phyloP scores from a whole-genome alignment of 1,139 yeast genomes.

The Taphrina wiesneri region DNA sequence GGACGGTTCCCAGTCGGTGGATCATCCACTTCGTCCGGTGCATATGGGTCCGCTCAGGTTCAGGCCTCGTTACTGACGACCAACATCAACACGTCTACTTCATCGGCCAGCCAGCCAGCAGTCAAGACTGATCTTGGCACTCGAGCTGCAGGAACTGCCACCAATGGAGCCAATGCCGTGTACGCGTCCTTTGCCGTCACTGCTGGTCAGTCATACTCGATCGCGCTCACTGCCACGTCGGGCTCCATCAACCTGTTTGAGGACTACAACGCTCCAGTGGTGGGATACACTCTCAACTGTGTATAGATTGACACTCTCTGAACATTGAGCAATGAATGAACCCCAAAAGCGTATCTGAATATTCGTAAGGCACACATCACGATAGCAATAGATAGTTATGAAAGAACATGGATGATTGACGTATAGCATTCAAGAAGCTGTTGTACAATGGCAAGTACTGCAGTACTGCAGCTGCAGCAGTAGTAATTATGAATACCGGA shows the following conservation, averaged over 20 bases:
- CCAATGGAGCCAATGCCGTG: conserved; percentile 12
- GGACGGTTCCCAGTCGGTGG: conserved; percentile 17
- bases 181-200: conserved; percentile 6
- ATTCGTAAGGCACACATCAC: not conserved
- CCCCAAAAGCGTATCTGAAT: not conserved
- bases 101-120: conserved; percentile 6
- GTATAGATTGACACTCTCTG: too few species aligned
- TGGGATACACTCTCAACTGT: conserved; percentile 19
- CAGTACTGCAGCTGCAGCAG: too few species aligned
- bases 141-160: conserved; percentile 13
- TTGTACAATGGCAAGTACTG: too few species aligned
- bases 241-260: conserved; percentile 8
- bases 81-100: conserved; percentile 7
- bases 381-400: not conserved
- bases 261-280: conserved; percentile 14
- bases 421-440: too few species aligned
- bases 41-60: conserved; percentile 12
- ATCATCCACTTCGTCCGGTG: conserved; percentile 5
- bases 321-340: too few species aligned
- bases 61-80: conserved; percentile 8
- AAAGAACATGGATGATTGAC: too few species aligned
- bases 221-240: conserved; percentile 10
- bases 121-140: conserved; percentile 17
- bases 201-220: conserved; percentile 15
- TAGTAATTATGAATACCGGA: too few species aligned